Evolutionary conservation across 805 yeast species (phyloP).

Genomic region (Saccharomyces jurei): DNA sequence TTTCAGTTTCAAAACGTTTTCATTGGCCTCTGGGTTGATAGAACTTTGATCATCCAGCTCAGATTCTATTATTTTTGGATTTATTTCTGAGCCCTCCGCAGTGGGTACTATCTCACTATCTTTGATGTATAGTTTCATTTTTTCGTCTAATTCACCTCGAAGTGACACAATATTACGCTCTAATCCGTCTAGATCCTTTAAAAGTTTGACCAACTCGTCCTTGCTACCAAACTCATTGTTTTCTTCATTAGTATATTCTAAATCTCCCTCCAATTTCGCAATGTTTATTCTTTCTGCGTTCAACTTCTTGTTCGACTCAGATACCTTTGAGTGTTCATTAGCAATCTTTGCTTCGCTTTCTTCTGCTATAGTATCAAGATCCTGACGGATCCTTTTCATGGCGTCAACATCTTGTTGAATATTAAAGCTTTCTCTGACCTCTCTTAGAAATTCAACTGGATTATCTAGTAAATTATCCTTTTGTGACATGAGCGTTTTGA

Average conservation of each 20-base stretch:
- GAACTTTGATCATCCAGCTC: conserved; percentile 10
- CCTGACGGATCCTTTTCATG: conserved; percentile 5
- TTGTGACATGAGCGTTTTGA: conserved; percentile 4
- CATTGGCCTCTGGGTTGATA: conserved; percentile 16
- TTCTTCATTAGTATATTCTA: conserved; percentile 10
- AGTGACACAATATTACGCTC: conserved; percentile 16
- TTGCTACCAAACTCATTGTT: conserved; percentile 10
- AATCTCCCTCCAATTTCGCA: conserved; percentile 6
- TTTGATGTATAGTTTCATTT: conserved; percentile 11
- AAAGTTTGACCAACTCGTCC: conserved; percentile 12
- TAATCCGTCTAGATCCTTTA: conserved; percentile 19
- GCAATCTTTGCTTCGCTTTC: conserved; percentile 9
- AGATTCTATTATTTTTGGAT: not conserved
- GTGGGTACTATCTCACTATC: conserved; percentile 1
- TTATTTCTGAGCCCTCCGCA: not conserved
- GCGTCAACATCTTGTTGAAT: conserved; percentile 21
- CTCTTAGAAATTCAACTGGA: conserved; percentile 17
- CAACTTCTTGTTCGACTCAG: conserved; percentile 6
- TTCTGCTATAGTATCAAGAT: not conserved
- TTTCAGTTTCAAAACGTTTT: conserved; percentile 42
- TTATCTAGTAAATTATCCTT: conserved; percentile 14
- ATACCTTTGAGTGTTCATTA: conserved; percentile 4
- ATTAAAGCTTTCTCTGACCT: conserved; percentile 21
- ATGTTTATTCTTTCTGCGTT: conserved; percentile 5
- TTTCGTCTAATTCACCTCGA: conserved; percentile 16